phyloP scores from a whole-genome alignment of 108 stramenopile species.

The Epithemia pelagica region DNA sequence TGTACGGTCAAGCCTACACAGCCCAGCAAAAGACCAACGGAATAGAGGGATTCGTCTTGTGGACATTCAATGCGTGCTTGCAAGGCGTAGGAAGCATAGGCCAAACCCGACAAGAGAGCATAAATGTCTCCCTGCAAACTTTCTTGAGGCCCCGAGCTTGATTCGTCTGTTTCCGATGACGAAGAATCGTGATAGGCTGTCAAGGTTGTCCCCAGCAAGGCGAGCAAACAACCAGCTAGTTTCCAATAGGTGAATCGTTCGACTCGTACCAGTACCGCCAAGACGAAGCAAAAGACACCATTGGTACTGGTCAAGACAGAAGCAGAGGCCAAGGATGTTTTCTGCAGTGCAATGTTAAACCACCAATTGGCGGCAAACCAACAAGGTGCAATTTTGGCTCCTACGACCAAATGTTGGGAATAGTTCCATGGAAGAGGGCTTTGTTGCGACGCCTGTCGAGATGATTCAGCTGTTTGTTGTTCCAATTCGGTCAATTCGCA shows the following conservation, averaged over 20 bases:
- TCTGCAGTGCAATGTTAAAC: slow-evolving; percentile 20
- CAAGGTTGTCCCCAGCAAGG: slow-evolving; percentile 16
- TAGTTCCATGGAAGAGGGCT: slow-evolving; percentile 19
- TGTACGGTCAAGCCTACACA: slow-evolving; percentile 18
- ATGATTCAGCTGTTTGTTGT: slow-evolving; percentile 3
- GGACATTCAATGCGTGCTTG: slow-evolving; percentile 26
- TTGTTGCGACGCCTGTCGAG: background rate
- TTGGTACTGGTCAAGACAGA: slow-evolving; percentile 21
- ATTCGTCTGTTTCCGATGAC: background rate
- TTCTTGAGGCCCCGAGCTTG: slow-evolving; percentile 1
- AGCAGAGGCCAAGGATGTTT: slow-evolving; percentile 21
- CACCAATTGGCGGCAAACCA: slow-evolving; percentile 26
- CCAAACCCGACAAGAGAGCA: slow-evolving; percentile 18
- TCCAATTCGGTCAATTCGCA: background rate
- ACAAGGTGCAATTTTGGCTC: slow-evolving; percentile 19
- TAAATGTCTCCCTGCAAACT: slow-evolving; percentile 16
- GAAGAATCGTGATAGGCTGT: slow-evolving; percentile 20
- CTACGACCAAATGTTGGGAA: slow-evolving; percentile 22
- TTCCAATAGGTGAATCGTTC: slow-evolving; percentile 15
- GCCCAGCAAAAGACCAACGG: slow-evolving; percentile 24
- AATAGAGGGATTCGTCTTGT: slow-evolving; percentile 24
- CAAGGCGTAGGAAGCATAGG: slow-evolving; percentile 23
- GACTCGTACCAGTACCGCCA: slow-evolving; percentile 16
- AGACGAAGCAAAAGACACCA: slow-evolving; percentile 17
- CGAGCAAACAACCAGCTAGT: slow-evolving; percentile 14